Percentiles rank a stretch among this genome's conserved stretches.
Conservation (phyloP, 352 stramenopile genomes). For the Peronospora tabacina region DNA sequence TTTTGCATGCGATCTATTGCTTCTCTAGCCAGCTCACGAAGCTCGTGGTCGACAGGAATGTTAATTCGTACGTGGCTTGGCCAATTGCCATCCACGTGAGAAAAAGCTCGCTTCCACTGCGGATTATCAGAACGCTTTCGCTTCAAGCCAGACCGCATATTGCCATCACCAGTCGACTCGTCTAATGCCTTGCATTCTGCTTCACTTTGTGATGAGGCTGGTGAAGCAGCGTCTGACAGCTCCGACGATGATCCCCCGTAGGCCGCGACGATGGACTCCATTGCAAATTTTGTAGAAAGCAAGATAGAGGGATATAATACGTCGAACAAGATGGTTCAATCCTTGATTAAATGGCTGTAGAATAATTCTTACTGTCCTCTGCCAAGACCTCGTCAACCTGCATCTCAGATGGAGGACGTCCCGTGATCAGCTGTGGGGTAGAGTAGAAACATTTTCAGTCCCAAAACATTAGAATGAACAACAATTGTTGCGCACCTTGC, state of each 20-base stretch:
- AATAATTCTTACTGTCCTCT: slow-evolving; percentile 36
- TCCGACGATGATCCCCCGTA: slow-evolving; percentile 36
- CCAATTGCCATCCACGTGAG: slow-evolving; percentile 77
- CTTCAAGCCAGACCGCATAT: slow-evolving; percentile 24
- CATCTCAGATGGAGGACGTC: slow-evolving; percentile 51
- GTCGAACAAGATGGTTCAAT: background rate
- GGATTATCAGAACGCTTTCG: slow-evolving; percentile 31
- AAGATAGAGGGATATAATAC: too few species aligned
- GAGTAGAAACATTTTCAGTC: slow-evolving; percentile 1
- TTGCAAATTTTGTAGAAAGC: slow-evolving; percentile 1
- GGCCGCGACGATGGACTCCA: slow-evolving; percentile 35
- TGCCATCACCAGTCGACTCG: background rate
- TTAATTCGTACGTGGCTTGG: slow-evolving; percentile 62
- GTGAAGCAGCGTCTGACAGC: slow-evolving; percentile 12
- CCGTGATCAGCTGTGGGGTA: slow-evolving; percentile 49
- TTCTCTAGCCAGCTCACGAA: slow-evolving; percentile 21
- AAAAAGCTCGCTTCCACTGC: slow-evolving; percentile 56
- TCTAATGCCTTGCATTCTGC: slow-evolving; percentile 3
- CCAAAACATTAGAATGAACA: background rate
- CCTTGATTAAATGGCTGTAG: too few species aligned
- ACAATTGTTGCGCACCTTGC: slow-evolving; percentile 45
- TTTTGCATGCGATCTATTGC: slow-evolving; percentile 32
- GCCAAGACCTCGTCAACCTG: slow-evolving; percentile 60
- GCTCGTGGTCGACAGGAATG: slow-evolving; percentile 23
- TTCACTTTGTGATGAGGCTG: slow-evolving; percentile 16